phyloP scores from a whole-genome alignment of 1,284 basidiomycete species.

The Ustilago trichophora region DNA sequence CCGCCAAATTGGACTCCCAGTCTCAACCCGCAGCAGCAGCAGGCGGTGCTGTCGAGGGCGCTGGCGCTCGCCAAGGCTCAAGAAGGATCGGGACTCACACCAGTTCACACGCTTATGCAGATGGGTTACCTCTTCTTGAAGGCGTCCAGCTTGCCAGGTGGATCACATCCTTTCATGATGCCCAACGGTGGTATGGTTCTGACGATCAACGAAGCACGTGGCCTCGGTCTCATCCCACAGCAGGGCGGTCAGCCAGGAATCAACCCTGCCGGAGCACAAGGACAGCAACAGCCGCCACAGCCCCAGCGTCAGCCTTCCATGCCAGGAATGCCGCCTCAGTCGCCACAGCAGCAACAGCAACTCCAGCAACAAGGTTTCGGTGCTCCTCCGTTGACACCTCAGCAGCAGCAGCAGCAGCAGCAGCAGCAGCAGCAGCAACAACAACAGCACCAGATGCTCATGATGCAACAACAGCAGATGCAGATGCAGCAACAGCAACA shows the following conservation, averaged over 20 bases:
- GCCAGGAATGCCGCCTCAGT: slow-evolving; percentile 6
- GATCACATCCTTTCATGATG: slow-evolving; percentile 41
- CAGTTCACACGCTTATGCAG: slow-evolving; percentile 56
- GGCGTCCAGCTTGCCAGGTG: slow-evolving; percentile 48
- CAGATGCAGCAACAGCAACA: slow-evolving; percentile 44
- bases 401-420: slow-evolving; percentile 39
- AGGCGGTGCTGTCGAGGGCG: slow-evolving; percentile 52
- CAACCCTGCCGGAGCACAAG: neutral
- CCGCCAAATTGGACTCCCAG: slow-evolving; percentile 54
- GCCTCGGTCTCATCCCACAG: slow-evolving; percentile 54
- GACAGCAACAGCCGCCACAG: slow-evolving; percentile 10
- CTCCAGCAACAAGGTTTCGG: slow-evolving; percentile 12
- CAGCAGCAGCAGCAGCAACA: slow-evolving; percentile 29
- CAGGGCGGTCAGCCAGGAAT: slow-evolving; percentile 26
- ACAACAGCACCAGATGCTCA: slow-evolving; percentile 11
- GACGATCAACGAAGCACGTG: slow-evolving; percentile 58
- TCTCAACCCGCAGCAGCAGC: slow-evolving; percentile 56
- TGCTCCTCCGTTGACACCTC: slow-evolving; percentile 23
- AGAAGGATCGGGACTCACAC: slow-evolving; percentile 43
- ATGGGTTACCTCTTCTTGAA: slow-evolving; percentile 63
- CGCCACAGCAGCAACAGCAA: slow-evolving; percentile 15
- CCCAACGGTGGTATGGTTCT: slow-evolving; percentile 56
- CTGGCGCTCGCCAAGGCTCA: slow-evolving; percentile 54
- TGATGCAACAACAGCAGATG: slow-evolving; percentile 21
- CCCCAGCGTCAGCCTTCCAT: slow-evolving; percentile 19